A percentile compares a stretch with the other conserved stretches of the same genome.
These are phyloP conservation scores for Flaveria brownii DNA, from an alignment of 129 eudicot genomes.

Conservation along the genomic window DNA sequence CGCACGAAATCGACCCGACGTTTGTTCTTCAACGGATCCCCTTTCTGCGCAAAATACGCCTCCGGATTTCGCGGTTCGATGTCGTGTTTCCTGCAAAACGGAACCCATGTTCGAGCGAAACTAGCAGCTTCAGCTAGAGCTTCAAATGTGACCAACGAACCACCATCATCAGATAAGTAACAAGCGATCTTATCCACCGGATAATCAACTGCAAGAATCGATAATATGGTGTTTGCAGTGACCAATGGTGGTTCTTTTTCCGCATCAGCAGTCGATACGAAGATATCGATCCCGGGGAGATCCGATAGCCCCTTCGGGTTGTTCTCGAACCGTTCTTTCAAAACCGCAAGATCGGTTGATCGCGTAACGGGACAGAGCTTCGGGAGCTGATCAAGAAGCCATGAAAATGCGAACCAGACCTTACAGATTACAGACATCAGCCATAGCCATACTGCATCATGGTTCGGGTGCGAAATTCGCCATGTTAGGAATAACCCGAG, in stretches of 20 bases:
- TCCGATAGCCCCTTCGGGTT: constrained; percentile 85
- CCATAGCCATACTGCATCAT: constrained; percentile 95
- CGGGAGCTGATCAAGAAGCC: constrained; percentile 97
- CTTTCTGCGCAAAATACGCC: constrained; percentile 56
- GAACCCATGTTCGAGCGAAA: constrained; percentile 66
- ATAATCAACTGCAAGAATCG: constrained; percentile 57
- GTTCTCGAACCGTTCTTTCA: constrained; percentile 75
- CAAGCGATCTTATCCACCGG: constrained; percentile 65
- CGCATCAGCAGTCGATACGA: constrained; percentile 70
- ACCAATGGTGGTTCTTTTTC: constrained; percentile 64
- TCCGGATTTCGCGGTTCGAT: constrained; percentile 73
- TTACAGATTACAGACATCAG: constrained; percentile 92
- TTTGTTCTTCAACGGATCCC: constrained; percentile 71
- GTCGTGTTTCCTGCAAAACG: constrained; percentile 63
- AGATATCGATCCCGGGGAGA: constrained; percentile 75
- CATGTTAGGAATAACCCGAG: constrained; percentile 80
- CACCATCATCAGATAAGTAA: constrained; percentile 71
- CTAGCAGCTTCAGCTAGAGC: constrained; percentile 80
- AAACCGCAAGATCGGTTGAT: constrained; percentile 77
- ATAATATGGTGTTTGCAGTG: constrained; percentile 56
- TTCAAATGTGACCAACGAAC: constrained; percentile 67
- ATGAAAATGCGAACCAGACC: constrained; percentile 92
- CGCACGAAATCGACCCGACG: constrained; percentile 57
- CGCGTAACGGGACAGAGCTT: constrained; percentile 91
- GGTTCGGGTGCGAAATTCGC: constrained; percentile 90